Base-by-base conservation (phyloP, 2,329 filamentous ascomycete genomes). In the Cercospora nicotianae region DNA sequence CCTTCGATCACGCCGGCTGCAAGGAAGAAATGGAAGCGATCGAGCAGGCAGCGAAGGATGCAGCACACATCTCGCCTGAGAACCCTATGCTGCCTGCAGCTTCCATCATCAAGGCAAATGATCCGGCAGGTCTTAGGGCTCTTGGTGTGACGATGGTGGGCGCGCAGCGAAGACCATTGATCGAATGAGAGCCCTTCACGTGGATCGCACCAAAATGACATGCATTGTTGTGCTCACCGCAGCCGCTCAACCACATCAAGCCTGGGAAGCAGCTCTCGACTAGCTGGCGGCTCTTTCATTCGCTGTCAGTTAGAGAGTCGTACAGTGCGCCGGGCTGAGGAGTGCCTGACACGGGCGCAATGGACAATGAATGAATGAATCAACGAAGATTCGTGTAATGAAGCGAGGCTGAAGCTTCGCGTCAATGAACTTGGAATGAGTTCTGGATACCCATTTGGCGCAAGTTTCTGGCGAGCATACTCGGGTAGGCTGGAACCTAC, bases 21-120 rank as follows among this genome's bases (percentile, higher is more conserved):
- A 97, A 96, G 79, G 94, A 97, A 78, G 95, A 98, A 81, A 97
- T 99, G 93, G 94, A 97, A 75, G 94, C 94, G 42, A 98, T 99
- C 71, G 94, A 97, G 77, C 93, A 97, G 80, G 92, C 95, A 0
- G 95, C 95, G 53, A 94, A 94, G 79, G 94, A 98, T 74, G 94
- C 95, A 1, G 91, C 92, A 16, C 89, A 91, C 69, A 90, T 98
- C 69, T 93, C 94, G 73, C 91, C 91, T 0, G 92, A 96, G 69
- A 95, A 95, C 74, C 95, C 94, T 0, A 94, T 96, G 90, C 81
- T 97, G n/a, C 94, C 95, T 0, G 90, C 94, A 1, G 89, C 90
- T 70, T 89, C 87, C 7, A 95, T 99, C 70, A 87, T 98, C 67
- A 85, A 91, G 61, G 89, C 92, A 5, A 90, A 87, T 69, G 94